Evolutionary conservation across 306 rosid species (phyloP), one percentile per base, ranked within the genome.

Genomic region (Amphicarpaea edgeworthii): DNA sequence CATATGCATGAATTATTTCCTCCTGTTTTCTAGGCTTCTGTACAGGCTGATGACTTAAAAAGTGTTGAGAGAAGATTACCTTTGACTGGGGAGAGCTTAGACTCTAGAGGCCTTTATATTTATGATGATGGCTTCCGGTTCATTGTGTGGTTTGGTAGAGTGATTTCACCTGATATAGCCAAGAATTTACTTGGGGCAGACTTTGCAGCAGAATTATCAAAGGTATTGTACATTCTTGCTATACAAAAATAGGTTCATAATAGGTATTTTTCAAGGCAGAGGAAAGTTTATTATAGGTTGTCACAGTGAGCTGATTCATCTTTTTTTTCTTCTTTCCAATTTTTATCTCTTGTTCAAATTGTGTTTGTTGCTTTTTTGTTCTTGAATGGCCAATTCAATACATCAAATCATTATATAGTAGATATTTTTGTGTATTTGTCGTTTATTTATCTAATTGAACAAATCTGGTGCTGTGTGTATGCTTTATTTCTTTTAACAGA

Each of bases 111-210:
- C 79, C 90, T 96, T 65, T 90, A 92, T 80, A 23, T 92, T 46
- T 89, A 41, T 38, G 96, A 92, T 66, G 97, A 96, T 68, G 99
- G 94, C 73, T 88, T 92, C 72, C 93, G 97, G 83, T 78, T 84
- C 83, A 66, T 90, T 83, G 24, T 88, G 76, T 96, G 99, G 99
- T 90, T 96, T 87, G 99, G 98, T 71, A 87, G 86, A 85, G 96
- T 82, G 67, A 93, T 92, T 84, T 87, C 97, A 23, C 98, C 99
- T 67, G 98, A 96, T 60, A 82, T 96, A 69, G 91, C 98, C n/a
- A 90, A 81, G 91, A 88, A 89, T 83, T 79, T 96, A 84, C 97
- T 90, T 20, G 99, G 98, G 77, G 76, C 86, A 41, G 99, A 90
- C 77, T 90, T 90, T 77, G 96, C 96, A 1, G 90, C 97, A n/a